Percentiles rank a stretch among this genome's conserved stretches.
phyloP scores from a whole-genome alignment of 2,329 filamentous ascomycete species.

The Penicillium concentricum region DNA sequence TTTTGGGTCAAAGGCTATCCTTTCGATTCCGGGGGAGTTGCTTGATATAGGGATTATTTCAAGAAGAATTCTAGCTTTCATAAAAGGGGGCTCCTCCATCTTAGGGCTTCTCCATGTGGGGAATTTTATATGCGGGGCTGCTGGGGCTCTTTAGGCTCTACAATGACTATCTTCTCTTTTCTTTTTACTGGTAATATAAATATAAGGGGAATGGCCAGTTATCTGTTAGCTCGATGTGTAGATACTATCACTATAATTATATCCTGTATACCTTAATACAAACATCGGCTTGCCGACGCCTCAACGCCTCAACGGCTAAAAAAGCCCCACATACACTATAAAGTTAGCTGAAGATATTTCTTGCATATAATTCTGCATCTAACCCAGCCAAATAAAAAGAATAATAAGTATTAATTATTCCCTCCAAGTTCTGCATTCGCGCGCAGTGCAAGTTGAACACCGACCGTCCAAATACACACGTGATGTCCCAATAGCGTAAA shows the following conservation, averaged over 20 bases:
- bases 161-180: background rate
- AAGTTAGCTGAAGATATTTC: background rate
- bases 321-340: background rate
- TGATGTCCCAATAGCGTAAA: background rate
- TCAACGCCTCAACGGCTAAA: background rate
- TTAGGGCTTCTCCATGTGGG: background rate
- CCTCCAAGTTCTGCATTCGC: background rate
- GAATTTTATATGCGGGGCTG: background rate
- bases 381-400: background rate
- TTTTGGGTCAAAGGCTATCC: background rate
- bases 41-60: background rate
- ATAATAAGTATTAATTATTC: background rate
- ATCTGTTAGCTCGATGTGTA: background rate
- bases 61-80: background rate
- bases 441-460: background rate
- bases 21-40: background rate
- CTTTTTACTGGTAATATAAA: background rate
- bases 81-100: background rate
- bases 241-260: background rate
- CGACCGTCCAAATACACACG: background rate
- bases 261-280: too few species aligned
- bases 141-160: background rate
- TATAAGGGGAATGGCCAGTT: accelerated
- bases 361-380: background rate
- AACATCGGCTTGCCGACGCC: background rate